Percentiles rank a stretch among this genome's conserved stretches.
These are phyloP conservation scores for Elaeis guineensis DNA, from an alignment of 176 grass and related monocot species.

Conservation along the genomic window DNA sequence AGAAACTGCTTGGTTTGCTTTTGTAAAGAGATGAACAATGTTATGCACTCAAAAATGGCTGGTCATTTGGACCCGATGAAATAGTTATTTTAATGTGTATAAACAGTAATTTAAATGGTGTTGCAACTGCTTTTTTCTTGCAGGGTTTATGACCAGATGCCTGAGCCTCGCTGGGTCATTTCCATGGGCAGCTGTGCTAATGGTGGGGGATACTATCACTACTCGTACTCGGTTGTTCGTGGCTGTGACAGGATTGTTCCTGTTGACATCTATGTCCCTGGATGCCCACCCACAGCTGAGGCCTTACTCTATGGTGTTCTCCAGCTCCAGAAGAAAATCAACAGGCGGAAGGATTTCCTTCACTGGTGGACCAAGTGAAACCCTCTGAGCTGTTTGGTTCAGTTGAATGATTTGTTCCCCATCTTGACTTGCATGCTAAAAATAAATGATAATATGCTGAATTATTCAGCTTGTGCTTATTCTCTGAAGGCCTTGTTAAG, in stretches of 20 bases:
- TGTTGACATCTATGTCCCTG: conserved; percentile 87
- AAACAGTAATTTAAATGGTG: not conserved
- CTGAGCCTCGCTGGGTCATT: conserved; percentile 93
- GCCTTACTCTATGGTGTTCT: conserved; percentile 88
- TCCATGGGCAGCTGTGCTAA: conserved; percentile 99
- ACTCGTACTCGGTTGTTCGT: conserved; percentile 92
- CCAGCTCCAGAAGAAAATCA: conserved; percentile 99
- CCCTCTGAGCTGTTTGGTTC: no score
- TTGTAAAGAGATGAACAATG: no score
- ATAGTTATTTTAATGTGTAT: no score
- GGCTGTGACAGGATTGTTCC: conserved; percentile 92
- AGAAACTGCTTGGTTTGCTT: no score
- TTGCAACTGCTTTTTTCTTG: not conserved
- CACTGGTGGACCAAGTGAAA: conserved; percentile 94
- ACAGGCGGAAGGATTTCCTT: conserved; percentile 95
- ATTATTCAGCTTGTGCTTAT: no score
- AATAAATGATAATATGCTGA: no score
- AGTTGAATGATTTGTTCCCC: no score
- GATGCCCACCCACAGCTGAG: conserved; percentile 92
- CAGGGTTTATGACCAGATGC: conserved; percentile 80
- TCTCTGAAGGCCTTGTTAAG: no score
- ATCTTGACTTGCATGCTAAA: no score
- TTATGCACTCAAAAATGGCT: no score
- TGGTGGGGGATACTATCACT: conserved; percentile 94
- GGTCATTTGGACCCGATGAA: no score